Evolutionary conservation across 2,329 filamentous ascomycete species (phyloP), one percentile per base, ranked within the genome.

Genomic region (Plenodomus biglobosus): DNA sequence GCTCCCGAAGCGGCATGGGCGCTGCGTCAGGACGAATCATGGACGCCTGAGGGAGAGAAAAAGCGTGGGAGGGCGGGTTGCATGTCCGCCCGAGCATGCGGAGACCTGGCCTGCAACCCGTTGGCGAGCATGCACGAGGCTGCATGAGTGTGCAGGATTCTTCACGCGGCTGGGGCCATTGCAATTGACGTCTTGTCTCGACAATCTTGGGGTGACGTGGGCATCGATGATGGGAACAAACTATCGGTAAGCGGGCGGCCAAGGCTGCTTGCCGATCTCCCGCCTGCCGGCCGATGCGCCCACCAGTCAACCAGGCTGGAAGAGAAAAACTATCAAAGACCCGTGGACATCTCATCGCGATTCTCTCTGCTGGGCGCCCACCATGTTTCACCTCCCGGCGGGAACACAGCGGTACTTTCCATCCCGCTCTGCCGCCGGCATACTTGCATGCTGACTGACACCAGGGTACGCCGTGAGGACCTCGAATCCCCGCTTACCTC

Each of bases 401-500:
- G 54, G 52, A 42, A 59, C 62, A 17, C 66, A 65, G 52, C 55
- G 57, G 64, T 66, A 60, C 42, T 44, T 22, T 19, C 18, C 34
- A 30, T 8, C 13, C 13, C 11, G 27, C n/a, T 8, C 10, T 36
- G 22, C 16, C 20, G 37, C 38, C 35, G 11, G 18, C 30, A 38
- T 41, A 38, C 43, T 38, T 17, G 44, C 42, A 44, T 53, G 40
- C 55, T 58, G 42, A 57, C 48, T 8, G 39, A 20, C 6, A 27
- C 21, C 35, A 71, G 68, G 36, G 59, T 72, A 20, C 64, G 66
- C 46, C 70, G 70, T 41, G 50, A 64, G 17, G 67, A 71, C 38
- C 69, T 73, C 8, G 55, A 64, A 20, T 72, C 69, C 20, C 66
- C 68, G 34, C 48, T 48, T 22, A 61, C 64, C 8, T 71, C 69